phyloP scores from a whole-genome alignment of 495 filamentous ascomycete species.

The Talaromyces nanjingensis region DNA sequence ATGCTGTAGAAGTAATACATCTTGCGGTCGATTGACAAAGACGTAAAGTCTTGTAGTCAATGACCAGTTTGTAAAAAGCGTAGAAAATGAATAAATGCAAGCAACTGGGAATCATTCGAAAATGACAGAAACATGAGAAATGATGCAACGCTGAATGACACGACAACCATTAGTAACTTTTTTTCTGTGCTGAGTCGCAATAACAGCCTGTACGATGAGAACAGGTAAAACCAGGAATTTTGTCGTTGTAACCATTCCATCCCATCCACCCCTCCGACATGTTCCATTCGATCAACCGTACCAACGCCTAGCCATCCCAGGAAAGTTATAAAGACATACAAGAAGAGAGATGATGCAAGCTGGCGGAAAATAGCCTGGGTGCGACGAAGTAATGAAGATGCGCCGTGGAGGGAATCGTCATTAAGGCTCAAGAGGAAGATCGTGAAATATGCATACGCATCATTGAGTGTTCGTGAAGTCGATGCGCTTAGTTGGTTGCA shows the following conservation, averaged over 20 bases:
- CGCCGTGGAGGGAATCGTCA: background rate
- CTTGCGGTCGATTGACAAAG: background rate
- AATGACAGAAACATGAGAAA: background rate
- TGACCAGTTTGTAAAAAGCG: slow-evolving; percentile 9
- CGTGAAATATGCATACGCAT: background rate
- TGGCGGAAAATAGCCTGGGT: background rate
- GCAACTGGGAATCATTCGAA: slow-evolving; percentile 6
- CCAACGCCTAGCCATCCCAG: slow-evolving; percentile 14
- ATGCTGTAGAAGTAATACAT: background rate
- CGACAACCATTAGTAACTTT: slow-evolving; percentile 9
- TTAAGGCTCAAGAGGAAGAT: background rate
- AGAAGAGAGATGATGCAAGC: slow-evolving; percentile 26
- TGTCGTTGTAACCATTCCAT: background rate
- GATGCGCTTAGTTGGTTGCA: slow-evolving; percentile 3
- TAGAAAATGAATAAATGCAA: slow-evolving; percentile 9
- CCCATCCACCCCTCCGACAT: background rate
- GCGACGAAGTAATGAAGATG: background rate
- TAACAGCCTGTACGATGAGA: background rate
- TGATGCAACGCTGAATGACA: slow-evolving; percentile 11
- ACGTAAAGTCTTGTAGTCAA: background rate
- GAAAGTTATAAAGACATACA: slow-evolving; percentile 18
- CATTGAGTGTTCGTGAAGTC: background rate
- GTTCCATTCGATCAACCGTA: slow-evolving; percentile 3
- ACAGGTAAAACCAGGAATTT: background rate
- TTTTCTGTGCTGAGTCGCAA: background rate